Base-by-base conservation (phyloP, 768 basidiomycete species). In the Hericium erinaceus region DNA sequence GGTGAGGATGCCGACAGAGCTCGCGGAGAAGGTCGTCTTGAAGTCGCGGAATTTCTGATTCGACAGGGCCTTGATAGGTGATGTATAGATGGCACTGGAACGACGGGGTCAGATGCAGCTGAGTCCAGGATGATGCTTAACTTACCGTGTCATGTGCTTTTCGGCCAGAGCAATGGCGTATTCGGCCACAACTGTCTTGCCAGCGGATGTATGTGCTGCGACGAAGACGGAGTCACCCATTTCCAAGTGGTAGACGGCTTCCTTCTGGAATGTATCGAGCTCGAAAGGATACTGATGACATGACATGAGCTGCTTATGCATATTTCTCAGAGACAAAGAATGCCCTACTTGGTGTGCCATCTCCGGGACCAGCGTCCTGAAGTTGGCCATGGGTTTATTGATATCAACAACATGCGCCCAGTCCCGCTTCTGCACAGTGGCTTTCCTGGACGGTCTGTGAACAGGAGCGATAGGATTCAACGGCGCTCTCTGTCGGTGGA, bases 11-110 rank as follows among this genome's bases (percentile, higher is more conserved):
- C 97, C 97, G 46, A 99, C 92, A 9, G 90, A 90, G 9, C 85
- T 78, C 3, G 92, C 82, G 6, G 89, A 89, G 67, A 98, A 99
- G 0, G 94, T 95, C 67, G 89, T 87, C 68, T 98, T 98, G 76
- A 99, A 99, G 72, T 99, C 97, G 55, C 97, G 81, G 70, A 98
- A 98, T 70, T 99, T 99, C 66, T 98, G 97, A 68, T 99, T 99
- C 9, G 95, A 98, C 7, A 99, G 77, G 0, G 97, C 97, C 66
- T 99, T 99, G 69, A 99, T 99, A 0, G 97, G 97, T 0, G 94
- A 98, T 0, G 97, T 99, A 68, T 98, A 99, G 61, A 99, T 98
- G 1, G 97, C 94, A 53, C 95, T 98, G 63, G 4, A 52, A 54
- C 40, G 13, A 12, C n/a, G 26, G 26, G 26, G 12, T 10, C 46